These are phyloP conservation scores for Pelagophyceae sp. DNA, from an alignment of 352 stramenopile species.

Conservation along the genomic window DNA sequence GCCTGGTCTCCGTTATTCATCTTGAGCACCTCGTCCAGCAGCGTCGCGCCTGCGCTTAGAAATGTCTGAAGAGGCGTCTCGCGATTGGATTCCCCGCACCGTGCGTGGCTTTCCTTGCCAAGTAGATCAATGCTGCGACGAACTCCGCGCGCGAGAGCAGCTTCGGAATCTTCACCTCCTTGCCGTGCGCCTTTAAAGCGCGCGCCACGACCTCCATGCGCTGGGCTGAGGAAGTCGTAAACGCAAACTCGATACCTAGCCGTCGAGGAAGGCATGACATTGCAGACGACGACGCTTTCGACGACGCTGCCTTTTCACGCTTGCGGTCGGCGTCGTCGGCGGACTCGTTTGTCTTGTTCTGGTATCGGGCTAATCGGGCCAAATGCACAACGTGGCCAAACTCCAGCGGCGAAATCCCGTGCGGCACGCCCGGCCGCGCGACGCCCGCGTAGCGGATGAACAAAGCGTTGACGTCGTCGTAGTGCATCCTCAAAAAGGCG, in stretches of 20 bases:
- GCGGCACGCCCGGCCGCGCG: neutral
- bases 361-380: neutral
- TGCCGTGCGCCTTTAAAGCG: neutral
- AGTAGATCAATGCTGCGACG: slow-evolving; percentile 4
- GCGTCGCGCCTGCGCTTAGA: no score
- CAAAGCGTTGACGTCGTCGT: slow-evolving; percentile 14
- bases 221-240: neutral
- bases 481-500: slow-evolving; percentile 13
- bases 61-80: no score
- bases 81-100: no score
- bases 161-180: neutral
- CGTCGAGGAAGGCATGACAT: no score
- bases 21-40: neutral
- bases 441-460: slow-evolving; percentile 24
- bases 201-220: neutral
- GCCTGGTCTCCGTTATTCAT: neutral
- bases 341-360: neutral
- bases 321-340: neutral
- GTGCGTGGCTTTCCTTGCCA: neutral
- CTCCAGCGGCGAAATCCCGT: slow-evolving; percentile 18
- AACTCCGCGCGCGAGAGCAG: slow-evolving; percentile 11
- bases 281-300: no score
- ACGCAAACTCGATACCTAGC: neutral
- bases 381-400: slow-evolving; percentile 20
- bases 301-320: no score